Percentiles rank a stretch among this genome's conserved stretches.
Conservation (phyloP, 2,329 filamentous ascomycete species). For the Knufia petricola region DNA sequence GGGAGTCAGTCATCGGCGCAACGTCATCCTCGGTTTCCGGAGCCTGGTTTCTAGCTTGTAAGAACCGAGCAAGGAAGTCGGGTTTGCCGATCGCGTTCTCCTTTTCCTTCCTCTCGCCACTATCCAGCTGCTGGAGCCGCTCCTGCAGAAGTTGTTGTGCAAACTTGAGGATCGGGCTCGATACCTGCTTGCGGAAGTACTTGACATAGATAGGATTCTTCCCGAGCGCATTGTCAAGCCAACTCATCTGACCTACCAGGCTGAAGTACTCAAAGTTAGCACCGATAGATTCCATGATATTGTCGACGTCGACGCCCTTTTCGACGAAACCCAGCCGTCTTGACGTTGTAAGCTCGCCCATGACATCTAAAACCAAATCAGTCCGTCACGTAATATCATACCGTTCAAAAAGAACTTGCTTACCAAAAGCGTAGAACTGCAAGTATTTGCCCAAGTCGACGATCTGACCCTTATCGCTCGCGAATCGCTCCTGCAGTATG, state of each 20-base stretch:
- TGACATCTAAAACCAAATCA: too few relatives aligned
- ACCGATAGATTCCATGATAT: conserved; percentile 26
- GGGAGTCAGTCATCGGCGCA: conserved; percentile 15
- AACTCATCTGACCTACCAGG: conserved; percentile 28
- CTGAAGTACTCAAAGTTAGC: conserved; percentile 25
- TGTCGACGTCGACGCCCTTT: conserved; percentile 26
- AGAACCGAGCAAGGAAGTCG: conserved; percentile 23
- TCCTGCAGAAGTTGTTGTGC: conserved; percentile 17
- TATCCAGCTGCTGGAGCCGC: conserved; percentile 12
- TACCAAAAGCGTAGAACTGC: conserved; percentile 30
- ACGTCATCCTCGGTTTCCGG: conserved; percentile 6
- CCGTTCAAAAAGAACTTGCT: too few relatives aligned
- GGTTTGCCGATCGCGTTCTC: conserved; percentile 11
- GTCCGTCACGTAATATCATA: too few relatives aligned
- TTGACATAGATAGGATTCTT: conserved; percentile 26
- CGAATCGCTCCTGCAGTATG: conserved; percentile 24
- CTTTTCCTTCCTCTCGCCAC: conserved; percentile 10
- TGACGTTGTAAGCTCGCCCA: conserved; percentile 30
- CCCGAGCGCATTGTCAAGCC: conserved; percentile 28
- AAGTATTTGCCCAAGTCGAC: conserved; percentile 28
- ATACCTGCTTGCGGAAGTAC: conserved; percentile 18
- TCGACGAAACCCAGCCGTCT: conserved; percentile 29
- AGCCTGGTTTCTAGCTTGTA: conserved; percentile 17
- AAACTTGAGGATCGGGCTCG: conserved; percentile 18
- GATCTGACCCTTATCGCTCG: conserved; percentile 7